A percentile compares a stretch with the other conserved stretches of the same genome.
These are phyloP conservation scores for Hygrocybe coccinea DNA, from an alignment of 768 basidiomycete species.

Conservation along the genomic window DNA sequence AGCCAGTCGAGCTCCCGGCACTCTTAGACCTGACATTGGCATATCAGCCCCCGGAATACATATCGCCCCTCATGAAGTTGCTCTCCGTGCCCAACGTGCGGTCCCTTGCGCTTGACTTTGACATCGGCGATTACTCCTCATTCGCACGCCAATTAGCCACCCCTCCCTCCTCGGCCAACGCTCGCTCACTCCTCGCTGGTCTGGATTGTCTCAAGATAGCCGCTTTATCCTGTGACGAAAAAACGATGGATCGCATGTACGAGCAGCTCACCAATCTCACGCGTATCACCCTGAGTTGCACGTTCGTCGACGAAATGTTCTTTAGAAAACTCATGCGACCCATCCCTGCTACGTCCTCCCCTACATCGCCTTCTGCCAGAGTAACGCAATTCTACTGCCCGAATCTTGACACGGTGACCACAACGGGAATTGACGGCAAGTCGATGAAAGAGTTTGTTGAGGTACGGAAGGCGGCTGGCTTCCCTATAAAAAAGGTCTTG, in stretches of 20 bases:
- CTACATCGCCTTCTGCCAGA: slow-evolving; percentile 4
- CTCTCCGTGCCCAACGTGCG: slow-evolving; percentile 38
- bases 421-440: slow-evolving; percentile 40
- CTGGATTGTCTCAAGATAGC: slow-evolving; percentile 51
- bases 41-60: slow-evolving; percentile 38
- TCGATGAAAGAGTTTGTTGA: slow-evolving; percentile 44
- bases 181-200: slow-evolving; percentile 43
- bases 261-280: slow-evolving; percentile 45
- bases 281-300: slow-evolving; percentile 38
- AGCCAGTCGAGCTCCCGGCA: slow-evolving; percentile 36
- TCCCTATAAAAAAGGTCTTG: slow-evolving; percentile 43
- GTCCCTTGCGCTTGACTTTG: slow-evolving; percentile 51
- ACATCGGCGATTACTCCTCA: slow-evolving; percentile 48
- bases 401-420: slow-evolving; percentile 44
- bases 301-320: slow-evolving; percentile 25
- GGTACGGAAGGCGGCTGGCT: slow-evolving; percentile 37
- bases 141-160: slow-evolving; percentile 43
- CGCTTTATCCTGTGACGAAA: slow-evolving; percentile 41
- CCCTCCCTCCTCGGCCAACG: slow-evolving; percentile 29
- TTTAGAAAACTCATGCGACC: slow-evolving; percentile 17
- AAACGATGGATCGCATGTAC: slow-evolving; percentile 37
- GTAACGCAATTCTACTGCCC: slow-evolving; percentile 41
- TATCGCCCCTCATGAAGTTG: slow-evolving; percentile 34
- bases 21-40: slow-evolving; percentile 36
- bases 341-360: not conserved